These are phyloP conservation scores for Panaeolus cyanescens DNA, from an alignment of 768 basidiomycete species.

Conservation along the genomic window DNA sequence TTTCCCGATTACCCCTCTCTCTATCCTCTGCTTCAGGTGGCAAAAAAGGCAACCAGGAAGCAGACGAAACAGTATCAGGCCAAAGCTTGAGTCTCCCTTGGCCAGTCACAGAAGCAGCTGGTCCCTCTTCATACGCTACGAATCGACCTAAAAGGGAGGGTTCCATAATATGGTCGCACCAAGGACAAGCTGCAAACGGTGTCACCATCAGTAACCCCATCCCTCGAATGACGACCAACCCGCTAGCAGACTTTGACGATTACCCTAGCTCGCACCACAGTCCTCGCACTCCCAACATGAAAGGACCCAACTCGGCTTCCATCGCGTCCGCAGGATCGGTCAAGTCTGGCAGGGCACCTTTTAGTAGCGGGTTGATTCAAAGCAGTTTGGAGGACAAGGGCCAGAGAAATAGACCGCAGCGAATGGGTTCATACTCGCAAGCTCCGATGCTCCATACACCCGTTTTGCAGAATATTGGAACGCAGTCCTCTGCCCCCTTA, in stretches of 20 bases:
- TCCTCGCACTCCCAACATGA: background rate
- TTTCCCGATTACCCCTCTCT: slow-evolving; percentile 25
- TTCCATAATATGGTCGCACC: background rate
- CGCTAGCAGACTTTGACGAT: slow-evolving; percentile 34
- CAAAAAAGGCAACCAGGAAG: background rate
- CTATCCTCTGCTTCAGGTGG: slow-evolving; percentile 14
- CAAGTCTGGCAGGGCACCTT: background rate
- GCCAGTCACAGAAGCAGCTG: slow-evolving; percentile 24
- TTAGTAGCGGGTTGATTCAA: background rate
- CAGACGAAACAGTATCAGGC: background rate
- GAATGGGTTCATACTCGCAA: background rate
- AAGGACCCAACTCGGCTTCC: background rate
- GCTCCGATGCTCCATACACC: background rate
- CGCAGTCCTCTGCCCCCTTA: background rate
- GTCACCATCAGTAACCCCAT: slow-evolving; percentile 37
- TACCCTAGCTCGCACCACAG: slow-evolving; percentile 6
- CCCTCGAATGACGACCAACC: slow-evolving; percentile 29
- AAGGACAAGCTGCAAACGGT: background rate
- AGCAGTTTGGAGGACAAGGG: background rate
- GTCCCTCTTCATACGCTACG: background rate
- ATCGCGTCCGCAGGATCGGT: background rate
- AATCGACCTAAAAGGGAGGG: background rate
- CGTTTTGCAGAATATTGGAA: background rate
- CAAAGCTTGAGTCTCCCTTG: slow-evolving; percentile 24
- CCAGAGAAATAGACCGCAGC: background rate